Conservation (phyloP, 768 basidiomycete genomes). For the Mycena polygramma region DNA sequence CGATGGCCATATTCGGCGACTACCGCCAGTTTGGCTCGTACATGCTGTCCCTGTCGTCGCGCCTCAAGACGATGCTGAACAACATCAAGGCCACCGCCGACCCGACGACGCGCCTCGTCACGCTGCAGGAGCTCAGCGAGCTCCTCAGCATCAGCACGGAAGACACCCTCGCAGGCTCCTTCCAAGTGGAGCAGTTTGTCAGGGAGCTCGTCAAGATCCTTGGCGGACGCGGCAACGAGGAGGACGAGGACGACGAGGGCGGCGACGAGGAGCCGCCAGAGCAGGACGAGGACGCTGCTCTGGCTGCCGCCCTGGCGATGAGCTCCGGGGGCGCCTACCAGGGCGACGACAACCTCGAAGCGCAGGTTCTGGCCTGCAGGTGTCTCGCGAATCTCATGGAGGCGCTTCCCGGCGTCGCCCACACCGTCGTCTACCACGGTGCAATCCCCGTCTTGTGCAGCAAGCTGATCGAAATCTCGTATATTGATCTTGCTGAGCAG, state of each 20-base stretch:
- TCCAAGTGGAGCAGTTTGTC: slow-evolving; percentile 93
- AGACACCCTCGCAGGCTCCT: slow-evolving; percentile 96
- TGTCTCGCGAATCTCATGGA: slow-evolving; percentile 99
- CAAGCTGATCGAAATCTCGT: slow-evolving; percentile 96
- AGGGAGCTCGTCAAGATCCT: slow-evolving; percentile 93
- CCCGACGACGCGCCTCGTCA: slow-evolving; percentile 87
- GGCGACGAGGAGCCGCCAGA: slow-evolving; percentile 74
- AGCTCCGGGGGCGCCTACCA: slow-evolving; percentile 75
- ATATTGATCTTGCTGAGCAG: slow-evolving; percentile 98
- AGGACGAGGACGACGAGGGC: slow-evolving; percentile 81
- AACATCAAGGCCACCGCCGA: slow-evolving; percentile 90
- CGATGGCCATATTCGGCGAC: slow-evolving; percentile 87
- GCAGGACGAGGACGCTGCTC: slow-evolving; percentile 87
- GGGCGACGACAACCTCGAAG: slow-evolving; percentile 91
- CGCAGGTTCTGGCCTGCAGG: slow-evolving; percentile 95
- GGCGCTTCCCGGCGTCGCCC: slow-evolving; percentile 97
- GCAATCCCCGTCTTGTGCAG: slow-evolving; percentile 97
- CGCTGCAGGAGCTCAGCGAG: slow-evolving; percentile 95
- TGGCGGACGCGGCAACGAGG: slow-evolving; percentile 80
- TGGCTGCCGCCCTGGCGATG: slow-evolving; percentile 89
- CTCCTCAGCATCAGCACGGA: slow-evolving; percentile 96
- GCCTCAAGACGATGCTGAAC: slow-evolving; percentile 91
- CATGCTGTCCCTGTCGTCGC: slow-evolving; percentile 89
- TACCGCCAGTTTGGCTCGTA: slow-evolving; percentile 92
- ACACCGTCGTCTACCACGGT: slow-evolving; percentile 97